Percentiles rank a stretch among this genome's conserved stretches.
Evolutionary conservation across 169 alveolate genomes (phyloP).

Genomic region (Plasmodium reichenowi): DNA sequence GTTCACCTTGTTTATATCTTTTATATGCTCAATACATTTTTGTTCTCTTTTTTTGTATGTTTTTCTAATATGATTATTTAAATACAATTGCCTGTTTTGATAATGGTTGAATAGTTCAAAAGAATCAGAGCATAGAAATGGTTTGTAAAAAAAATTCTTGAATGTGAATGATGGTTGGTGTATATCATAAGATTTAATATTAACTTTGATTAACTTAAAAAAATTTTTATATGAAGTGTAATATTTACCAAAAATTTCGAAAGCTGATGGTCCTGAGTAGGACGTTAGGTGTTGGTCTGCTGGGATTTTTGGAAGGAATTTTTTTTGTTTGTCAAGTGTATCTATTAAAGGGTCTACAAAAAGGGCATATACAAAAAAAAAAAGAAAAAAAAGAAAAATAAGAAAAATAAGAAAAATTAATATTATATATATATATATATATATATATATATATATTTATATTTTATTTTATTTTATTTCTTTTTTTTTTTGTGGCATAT

Average conservation of each 20-base stretch:
- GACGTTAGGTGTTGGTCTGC: constrained; percentile 33
- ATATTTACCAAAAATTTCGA: constrained; percentile 44
- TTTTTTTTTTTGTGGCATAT: neutral
- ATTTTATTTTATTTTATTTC: no score
- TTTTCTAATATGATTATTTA: constrained; percentile 13
- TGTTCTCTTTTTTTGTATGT: constrained; percentile 16
- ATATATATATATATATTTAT: neutral
- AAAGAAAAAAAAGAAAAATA: neutral
- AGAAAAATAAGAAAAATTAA: neutral
- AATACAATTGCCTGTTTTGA: neutral
- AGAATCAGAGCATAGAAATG: neutral
- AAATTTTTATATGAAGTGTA: constrained; percentile 29
- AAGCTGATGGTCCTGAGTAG: constrained; percentile 54
- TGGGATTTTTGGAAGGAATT: constrained; percentile 36
- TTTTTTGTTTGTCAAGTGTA: constrained; percentile 12
- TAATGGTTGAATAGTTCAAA: constrained; percentile 4
- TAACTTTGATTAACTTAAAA: constrained; percentile 26
- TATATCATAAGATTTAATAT: constrained; percentile 15
- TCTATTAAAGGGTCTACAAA: constrained; percentile 43
- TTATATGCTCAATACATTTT: neutral
- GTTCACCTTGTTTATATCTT: no score
- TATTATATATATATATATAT: constrained; percentile 2
- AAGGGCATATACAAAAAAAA: neutral
- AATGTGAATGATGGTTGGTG: neutral
- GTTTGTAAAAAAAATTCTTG: constrained; percentile 1